Conservation (phyloP, 306 rosid genomes). For the Castanea mollissima region DNA sequence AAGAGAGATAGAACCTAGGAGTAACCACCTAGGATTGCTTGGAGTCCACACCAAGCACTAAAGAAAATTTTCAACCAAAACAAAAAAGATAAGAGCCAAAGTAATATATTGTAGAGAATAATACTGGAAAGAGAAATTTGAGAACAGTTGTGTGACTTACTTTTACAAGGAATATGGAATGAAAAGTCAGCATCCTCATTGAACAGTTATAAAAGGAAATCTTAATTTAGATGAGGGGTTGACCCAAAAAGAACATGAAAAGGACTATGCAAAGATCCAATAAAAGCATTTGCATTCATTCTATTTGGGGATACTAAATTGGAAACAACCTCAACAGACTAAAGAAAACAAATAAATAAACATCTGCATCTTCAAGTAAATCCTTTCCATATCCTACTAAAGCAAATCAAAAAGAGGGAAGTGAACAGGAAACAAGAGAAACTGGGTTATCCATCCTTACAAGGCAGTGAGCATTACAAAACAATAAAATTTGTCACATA, state of each 20-base stretch:
- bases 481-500: neutral
- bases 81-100: too few relatives aligned
- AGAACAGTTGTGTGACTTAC: neutral
- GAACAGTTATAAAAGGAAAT: too few relatives aligned
- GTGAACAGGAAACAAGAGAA: neutral
- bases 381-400: neutral
- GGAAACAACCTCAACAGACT: neutral
- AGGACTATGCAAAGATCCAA: neutral
- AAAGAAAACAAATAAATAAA: neutral
- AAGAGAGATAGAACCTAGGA: too few relatives aligned
- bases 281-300: neutral
- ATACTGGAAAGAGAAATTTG: neutral
- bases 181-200: neutral
- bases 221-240: neutral
- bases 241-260: neutral
- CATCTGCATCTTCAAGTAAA: neutral
- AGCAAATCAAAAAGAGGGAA: neutral
- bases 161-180: neutral
- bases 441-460: neutral
- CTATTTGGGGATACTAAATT: neutral
- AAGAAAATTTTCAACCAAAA: too few relatives aligned
- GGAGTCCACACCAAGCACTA: too few relatives aligned
- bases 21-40: too few relatives aligned
- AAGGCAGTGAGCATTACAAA: neutral
- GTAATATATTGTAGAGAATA: too few relatives aligned